phyloP scores from a whole-genome alignment of 495 filamentous ascomycete genomes.

The Lichenothelia convexa region DNA sequence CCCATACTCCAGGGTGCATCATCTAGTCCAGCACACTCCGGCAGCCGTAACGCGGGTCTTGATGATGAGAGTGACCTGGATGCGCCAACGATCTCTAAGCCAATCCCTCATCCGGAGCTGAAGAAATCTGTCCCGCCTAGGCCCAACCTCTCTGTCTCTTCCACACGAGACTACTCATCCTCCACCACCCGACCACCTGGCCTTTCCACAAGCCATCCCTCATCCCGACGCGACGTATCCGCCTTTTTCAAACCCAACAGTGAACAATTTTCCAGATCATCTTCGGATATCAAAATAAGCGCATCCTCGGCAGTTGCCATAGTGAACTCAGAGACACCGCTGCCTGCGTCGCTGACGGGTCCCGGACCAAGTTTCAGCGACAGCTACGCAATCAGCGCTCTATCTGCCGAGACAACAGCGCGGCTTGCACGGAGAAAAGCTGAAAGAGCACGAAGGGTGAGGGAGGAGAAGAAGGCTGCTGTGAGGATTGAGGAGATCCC shows the following conservation, averaged over 20 bases:
- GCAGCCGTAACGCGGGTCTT: not conserved
- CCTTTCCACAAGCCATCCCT: not conserved
- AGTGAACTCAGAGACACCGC: not conserved
- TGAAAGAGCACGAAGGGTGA: conserved; percentile 10
- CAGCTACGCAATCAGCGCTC: not conserved
- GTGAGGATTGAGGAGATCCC: conserved; percentile 16
- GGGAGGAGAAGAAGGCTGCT: conserved; percentile 10
- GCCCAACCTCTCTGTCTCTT: not conserved
- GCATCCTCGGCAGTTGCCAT: not conserved
- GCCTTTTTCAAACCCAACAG: not conserved
- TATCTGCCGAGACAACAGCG: not conserved
- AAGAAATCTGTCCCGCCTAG: not conserved
- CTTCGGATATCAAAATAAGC: not conserved
- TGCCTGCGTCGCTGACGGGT: not conserved
- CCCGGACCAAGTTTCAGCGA: not conserved
- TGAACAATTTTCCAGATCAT: not conserved
- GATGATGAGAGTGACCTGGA: conserved; percentile 10
- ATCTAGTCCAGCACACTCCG: not conserved
- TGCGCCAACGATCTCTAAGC: not conserved
- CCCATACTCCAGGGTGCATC: not conserved
- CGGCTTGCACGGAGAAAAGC: conserved; percentile 14
- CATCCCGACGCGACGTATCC: not conserved
- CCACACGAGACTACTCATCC: not conserved
- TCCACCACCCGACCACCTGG: not conserved
- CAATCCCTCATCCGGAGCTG: not conserved